phyloP scores from a whole-genome alignment of 495 filamentous ascomycete genomes.

The Podospora tetraspora region DNA sequence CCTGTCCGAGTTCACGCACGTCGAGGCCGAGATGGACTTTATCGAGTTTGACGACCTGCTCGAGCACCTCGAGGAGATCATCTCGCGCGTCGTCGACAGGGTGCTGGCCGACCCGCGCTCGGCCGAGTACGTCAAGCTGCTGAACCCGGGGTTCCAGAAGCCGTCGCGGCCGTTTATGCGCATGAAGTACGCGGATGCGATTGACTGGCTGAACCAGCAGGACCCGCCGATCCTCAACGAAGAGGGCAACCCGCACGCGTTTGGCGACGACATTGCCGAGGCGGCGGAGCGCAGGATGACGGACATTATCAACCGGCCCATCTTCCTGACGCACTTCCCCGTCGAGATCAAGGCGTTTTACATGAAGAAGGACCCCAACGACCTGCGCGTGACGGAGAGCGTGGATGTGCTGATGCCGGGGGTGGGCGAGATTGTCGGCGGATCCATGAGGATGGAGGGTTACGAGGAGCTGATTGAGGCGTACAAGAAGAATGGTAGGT shows the following conservation, averaged over 20 bases:
- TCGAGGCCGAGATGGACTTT: constrained; percentile 95
- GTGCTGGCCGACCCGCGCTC: constrained; percentile 66
- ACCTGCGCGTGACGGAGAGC: constrained; percentile 87
- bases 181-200: constrained; percentile 93
- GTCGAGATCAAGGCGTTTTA: constrained; percentile 99
- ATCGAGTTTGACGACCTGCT: constrained; percentile 91
- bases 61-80: constrained; percentile 81
- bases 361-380: constrained; percentile 86
- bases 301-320: constrained; percentile 87
- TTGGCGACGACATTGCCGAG: constrained; percentile 98
- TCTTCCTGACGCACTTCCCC: constrained; percentile 96
- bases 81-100: constrained; percentile 78
- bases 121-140: constrained; percentile 63
- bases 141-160: constrained; percentile 82
- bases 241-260: constrained; percentile 79
- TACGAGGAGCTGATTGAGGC: constrained; percentile 88
- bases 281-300: constrained; percentile 97
- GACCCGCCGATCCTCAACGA: constrained; percentile 78
- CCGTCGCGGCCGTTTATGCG: constrained; percentile 85
- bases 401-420: constrained; percentile 91
- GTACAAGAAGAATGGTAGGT: constrained; percentile 68
- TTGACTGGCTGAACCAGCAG: constrained; percentile 85
- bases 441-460: constrained; percentile 91
- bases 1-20: constrained; percentile 68
- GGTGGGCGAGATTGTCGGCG: constrained; percentile 87